A percentile compares a stretch with the other conserved stretches of the same genome.
phyloP scores from a whole-genome alignment of 129 eudicot genomes.

The Artemisia annua region DNA sequence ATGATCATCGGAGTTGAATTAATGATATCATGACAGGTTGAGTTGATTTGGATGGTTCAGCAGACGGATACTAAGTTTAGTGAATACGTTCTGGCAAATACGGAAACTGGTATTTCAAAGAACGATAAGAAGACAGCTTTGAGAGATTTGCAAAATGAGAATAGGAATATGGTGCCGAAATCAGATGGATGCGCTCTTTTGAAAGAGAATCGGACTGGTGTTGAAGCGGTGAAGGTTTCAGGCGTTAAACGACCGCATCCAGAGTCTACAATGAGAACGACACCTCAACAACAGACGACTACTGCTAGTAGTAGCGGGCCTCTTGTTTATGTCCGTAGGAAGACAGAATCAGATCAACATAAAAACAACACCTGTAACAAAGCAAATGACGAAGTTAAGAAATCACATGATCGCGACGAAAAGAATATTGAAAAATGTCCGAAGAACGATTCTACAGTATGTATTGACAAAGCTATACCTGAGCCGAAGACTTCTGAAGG shows the following conservation, averaged over 20 bases:
- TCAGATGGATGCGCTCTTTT: slow-evolving; percentile 37
- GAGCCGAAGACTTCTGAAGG: slow-evolving; percentile 31
- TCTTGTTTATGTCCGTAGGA: slow-evolving; percentile 87
- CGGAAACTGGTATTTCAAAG: slow-evolving; percentile 41
- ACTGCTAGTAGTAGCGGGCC: slow-evolving; percentile 47
- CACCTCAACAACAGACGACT: slow-evolving; percentile 22
- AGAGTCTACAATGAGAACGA: slow-evolving; percentile 21
- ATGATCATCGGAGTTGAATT: neutral
- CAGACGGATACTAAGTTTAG: slow-evolving; percentile 59
- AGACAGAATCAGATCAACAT: slow-evolving; percentile 54
- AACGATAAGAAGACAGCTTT: slow-evolving; percentile 52
- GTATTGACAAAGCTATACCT: slow-evolving; percentile 26
- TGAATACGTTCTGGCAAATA: slow-evolving; percentile 43
- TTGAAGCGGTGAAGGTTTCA: slow-evolving; percentile 42
- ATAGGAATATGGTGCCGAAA: slow-evolving; percentile 39
- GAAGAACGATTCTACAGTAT: slow-evolving; percentile 28
- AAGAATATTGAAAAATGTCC: slow-evolving; percentile 26
- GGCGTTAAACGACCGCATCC: slow-evolving; percentile 58
- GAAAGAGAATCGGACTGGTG: slow-evolving; percentile 30
- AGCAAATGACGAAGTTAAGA: slow-evolving; percentile 35
- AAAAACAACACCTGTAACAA: slow-evolving; percentile 41
- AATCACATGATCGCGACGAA: slow-evolving; percentile 26
- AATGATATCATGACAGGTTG: slow-evolving; percentile 15
- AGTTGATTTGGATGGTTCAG: slow-evolving; percentile 50
- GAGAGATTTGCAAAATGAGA: slow-evolving; percentile 37